phyloP scores from a whole-genome alignment of 768 basidiomycete species.

The Rhizopogon rudus region DNA sequence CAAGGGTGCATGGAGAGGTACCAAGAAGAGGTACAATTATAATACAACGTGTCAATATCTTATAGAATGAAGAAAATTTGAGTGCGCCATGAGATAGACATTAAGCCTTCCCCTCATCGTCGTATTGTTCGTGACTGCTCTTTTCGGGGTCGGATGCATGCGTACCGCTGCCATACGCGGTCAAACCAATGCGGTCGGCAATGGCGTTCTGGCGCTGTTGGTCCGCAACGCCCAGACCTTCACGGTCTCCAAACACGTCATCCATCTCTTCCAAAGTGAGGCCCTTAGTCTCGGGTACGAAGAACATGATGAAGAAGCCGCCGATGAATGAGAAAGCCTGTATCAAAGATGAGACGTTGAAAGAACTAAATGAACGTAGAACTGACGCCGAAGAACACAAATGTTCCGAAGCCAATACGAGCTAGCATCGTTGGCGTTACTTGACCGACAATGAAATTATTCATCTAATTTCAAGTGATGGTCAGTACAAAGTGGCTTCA shows the following conservation, averaged over 20 bases:
- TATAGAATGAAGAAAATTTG: no score
- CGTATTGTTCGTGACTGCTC: slow-evolving; percentile 11
- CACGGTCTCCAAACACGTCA: slow-evolving; percentile 59
- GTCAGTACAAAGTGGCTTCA: background rate
- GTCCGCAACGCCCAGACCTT: slow-evolving; percentile 53
- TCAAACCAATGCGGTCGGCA: slow-evolving; percentile 59
- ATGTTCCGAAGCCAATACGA: slow-evolving; percentile 65
- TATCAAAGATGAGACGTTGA: background rate
- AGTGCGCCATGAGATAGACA: background rate
- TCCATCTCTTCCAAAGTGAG: slow-evolving; percentile 78
- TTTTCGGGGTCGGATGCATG: slow-evolving; percentile 11
- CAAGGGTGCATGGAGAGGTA: background rate
- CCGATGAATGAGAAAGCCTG: slow-evolving; percentile 64
- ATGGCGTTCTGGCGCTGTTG: slow-evolving; percentile 44
- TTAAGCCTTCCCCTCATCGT: slow-evolving; percentile 15
- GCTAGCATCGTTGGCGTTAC: slow-evolving; percentile 70
- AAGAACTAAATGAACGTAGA: background rate
- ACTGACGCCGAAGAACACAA: slow-evolving; percentile 70
- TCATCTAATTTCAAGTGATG: slow-evolving; percentile 44
- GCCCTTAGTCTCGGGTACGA: slow-evolving; percentile 73
- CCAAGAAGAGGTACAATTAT: background rate
- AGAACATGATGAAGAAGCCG: slow-evolving; percentile 59
- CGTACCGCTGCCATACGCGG: slow-evolving; percentile 21
- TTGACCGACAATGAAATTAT: slow-evolving; percentile 55
- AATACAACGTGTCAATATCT: background rate